Evolutionary conservation across 2,329 filamentous ascomycete genomes (phyloP), one percentile per base, ranked within the genome.

Genomic region (Colletotrichum melonis): DNA sequence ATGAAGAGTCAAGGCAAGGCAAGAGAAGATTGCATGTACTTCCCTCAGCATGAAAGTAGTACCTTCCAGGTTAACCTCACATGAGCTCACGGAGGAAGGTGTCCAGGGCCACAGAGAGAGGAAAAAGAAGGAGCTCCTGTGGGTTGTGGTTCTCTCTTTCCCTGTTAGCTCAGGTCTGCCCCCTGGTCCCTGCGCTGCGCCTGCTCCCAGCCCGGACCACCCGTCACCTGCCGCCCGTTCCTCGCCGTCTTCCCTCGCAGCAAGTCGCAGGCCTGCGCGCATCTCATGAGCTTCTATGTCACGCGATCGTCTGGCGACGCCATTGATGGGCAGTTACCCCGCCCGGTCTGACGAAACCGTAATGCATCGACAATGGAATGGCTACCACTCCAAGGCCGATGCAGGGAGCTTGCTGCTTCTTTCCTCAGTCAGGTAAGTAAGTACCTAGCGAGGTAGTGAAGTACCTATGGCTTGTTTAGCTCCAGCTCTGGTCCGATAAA

Each of bases 261-360:
- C 32, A 35, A 35, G 32, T 35, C 32, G 32, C 38, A 42, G 38
- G 38, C 19, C 35, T 19, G 26, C 28, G 46, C 28, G 28, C 54
- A 63, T 69, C 65, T 63, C 66, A 68, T 68, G 66, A 68, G 62
- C 62, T 35, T 46, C 67, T 11, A 56, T 57, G 72, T 74, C 72
- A 74, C 68, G 72, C 72, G 72, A 74, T 74, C 68, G 38, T 68
- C 72, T 72, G 63, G 28, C 72, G 38, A 22, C 69, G 69, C 72
- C 69, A 74, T 72, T 59, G 56, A 72, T 73, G 67, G 63, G 38
- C 68, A 72, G 59, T 72, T 74, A 74, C 72, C 72, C 72, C 72
- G 72, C 72, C 72, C 63, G 69, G 72, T 72, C 72, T 74, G 72
- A 74, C 72, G 72, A 74, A 74, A 74, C 72, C 72, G 72, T 74